A percentile compares a stretch with the other conserved stretches of the same genome.
phyloP scores from a whole-genome alignment of 2,329 filamentous ascomycete genomes.

The Samsoniella hepiali region DNA sequence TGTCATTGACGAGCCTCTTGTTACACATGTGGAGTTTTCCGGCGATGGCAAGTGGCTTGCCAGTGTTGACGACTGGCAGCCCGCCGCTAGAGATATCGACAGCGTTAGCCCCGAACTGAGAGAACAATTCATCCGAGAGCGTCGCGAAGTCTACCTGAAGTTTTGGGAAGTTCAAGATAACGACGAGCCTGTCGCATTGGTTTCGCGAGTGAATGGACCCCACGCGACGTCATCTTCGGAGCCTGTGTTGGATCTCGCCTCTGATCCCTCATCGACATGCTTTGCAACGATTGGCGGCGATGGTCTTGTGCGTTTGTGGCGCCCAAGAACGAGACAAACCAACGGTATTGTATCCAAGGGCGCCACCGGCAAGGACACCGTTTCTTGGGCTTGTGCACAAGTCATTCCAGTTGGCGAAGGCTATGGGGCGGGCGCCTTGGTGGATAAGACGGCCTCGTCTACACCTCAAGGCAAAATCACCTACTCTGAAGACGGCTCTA shows the following conservation, averaged over 20 bases:
- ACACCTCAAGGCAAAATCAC: conserved; percentile 59
- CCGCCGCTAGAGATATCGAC: conserved; percentile 65
- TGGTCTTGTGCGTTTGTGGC: conserved; percentile 75
- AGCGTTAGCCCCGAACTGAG: conserved; percentile 35
- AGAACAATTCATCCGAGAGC: conserved; percentile 48
- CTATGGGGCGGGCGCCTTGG: conserved; percentile 41
- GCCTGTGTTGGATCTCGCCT: conserved; percentile 67
- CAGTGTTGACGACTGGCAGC: conserved; percentile 87
- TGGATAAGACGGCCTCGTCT: conserved; percentile 28
- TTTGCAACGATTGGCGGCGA: conserved; percentile 88
- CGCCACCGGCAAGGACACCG: conserved; percentile 54
- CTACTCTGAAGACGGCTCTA: conserved; percentile 82
- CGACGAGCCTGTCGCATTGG: conserved; percentile 64
- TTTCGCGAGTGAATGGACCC: conserved; percentile 79
- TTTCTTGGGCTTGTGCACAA: conserved; percentile 71
- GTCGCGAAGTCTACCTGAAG: conserved; percentile 77
- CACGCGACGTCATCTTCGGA: conserved; percentile 60
- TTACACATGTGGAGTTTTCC: conserved; percentile 73
- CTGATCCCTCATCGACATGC: conserved; percentile 64
- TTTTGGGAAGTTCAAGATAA: conserved; percentile 74
- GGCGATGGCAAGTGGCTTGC: conserved; percentile 84
- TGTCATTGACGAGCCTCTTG: conserved; percentile 71
- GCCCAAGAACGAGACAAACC: conserved; percentile 64
- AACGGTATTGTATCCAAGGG: conserved; percentile 65
- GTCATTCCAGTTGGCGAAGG: conserved; percentile 52